Percentiles rank a stretch among this genome's conserved stretches.
phyloP scores from a whole-genome alignment of 371 early-diverging fungal genomes.

The Mucor circinelloides region DNA sequence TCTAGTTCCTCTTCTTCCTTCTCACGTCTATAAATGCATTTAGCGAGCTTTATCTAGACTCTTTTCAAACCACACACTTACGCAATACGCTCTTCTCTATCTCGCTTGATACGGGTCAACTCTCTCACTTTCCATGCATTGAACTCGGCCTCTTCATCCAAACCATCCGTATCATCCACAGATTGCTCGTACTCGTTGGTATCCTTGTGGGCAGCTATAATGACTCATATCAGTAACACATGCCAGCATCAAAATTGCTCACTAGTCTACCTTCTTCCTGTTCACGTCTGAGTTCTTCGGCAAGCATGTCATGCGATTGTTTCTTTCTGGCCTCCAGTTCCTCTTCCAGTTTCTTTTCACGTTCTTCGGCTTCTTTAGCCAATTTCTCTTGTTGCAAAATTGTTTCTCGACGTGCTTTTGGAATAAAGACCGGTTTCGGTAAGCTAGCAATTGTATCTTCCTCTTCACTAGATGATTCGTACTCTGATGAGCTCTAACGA shows the following conservation, averaged over 20 bases:
- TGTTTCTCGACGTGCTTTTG: conserved; percentile 77
- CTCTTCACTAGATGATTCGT: conserved; percentile 64
- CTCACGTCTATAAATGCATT: conserved; percentile 56
- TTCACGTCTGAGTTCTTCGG: conserved; percentile 66
- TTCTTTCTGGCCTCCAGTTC: conserved; percentile 68
- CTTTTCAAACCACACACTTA: conserved; percentile 43
- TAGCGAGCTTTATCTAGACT: background rate
- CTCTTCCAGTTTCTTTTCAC: conserved; percentile 47
- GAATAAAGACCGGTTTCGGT: conserved; percentile 86
- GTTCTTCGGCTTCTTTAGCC: conserved; percentile 65
- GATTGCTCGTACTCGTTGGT: conserved; percentile 35
- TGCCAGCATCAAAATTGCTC: background rate
- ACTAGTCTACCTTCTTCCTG: conserved; percentile 30
- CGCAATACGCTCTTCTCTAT: conserved; percentile 76
- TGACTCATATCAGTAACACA: background rate
- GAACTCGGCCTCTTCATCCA: conserved; percentile 86
- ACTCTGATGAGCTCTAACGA: conserved; percentile 59
- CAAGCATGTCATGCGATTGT: conserved; percentile 78
- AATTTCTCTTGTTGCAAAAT: conserved; percentile 63
- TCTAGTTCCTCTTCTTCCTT: conserved; percentile 80
- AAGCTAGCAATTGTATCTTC: conserved; percentile 44
- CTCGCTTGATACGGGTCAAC: conserved; percentile 85
- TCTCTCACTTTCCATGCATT: conserved; percentile 94
- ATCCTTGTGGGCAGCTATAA: conserved; percentile 33
- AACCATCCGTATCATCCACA: conserved; percentile 91